These are phyloP conservation scores for Chlamydomonas sphaeroides DNA, from an alignment of 139 green algal species.

Conservation along the genomic window DNA sequence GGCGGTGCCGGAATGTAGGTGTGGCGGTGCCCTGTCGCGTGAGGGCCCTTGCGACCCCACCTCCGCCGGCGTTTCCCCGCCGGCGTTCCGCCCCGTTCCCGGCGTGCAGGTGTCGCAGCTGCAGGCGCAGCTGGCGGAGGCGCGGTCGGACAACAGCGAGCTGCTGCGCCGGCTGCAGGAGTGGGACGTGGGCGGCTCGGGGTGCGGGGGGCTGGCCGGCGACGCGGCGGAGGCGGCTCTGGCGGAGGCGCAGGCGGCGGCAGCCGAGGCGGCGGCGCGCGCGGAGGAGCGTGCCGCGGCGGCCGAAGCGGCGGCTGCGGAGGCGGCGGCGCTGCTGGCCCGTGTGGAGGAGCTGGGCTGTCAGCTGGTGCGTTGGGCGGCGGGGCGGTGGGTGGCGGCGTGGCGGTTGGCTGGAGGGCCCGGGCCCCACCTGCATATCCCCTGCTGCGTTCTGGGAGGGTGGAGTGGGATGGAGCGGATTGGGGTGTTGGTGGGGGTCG, in stretches of 20 bases:
- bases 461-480: neutral
- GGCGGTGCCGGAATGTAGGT: neutral
- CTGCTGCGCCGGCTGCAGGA: constrained; percentile 35
- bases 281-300: too few relatives aligned
- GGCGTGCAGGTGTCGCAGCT: constrained; percentile 14
- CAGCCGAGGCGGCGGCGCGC: too few relatives aligned
- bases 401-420: neutral
- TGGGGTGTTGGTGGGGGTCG: too few relatives aligned
- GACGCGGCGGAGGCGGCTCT: neutral
- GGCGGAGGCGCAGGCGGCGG: neutral
- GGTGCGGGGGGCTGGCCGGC: neutral
- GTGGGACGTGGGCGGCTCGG: constrained; percentile 25
- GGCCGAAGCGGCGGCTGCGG: too few relatives aligned
- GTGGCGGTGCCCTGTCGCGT: too few relatives aligned
- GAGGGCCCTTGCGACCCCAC: too few relatives aligned
- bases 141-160: constrained; percentile 13
- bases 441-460: too few relatives aligned
- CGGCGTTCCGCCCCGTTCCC: neutral
- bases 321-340: neutral
- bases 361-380: neutral
- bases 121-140: constrained; percentile 39
- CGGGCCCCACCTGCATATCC: neutral
- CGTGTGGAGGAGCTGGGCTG: neutral
- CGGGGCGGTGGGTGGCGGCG: neutral
- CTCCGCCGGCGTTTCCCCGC: too few relatives aligned